Evolutionary conservation across 176 grass and related monocot genomes (phyloP), one percentile per base, ranked within the genome.

Genomic region (Puya raimondii): DNA sequence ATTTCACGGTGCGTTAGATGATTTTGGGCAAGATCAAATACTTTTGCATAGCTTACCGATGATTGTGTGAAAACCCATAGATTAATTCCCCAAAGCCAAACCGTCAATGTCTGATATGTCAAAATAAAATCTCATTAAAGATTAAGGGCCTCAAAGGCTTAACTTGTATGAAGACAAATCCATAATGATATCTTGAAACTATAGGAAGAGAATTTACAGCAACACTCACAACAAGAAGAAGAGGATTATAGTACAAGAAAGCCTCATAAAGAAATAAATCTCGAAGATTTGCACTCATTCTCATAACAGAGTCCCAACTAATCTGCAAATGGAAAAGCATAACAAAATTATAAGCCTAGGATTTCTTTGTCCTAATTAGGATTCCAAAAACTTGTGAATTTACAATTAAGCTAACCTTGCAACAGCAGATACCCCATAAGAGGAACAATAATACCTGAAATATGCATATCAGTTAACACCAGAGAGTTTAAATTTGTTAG

Each of bases 41-140:
- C 80, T 78, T 69, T 89, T 66, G 87, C 72, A 76, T 93, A 99
- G 64, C 80, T 99, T 17, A 93, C 78, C 61, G 89, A 84, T 71
- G 95, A 99, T 70, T 91, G 89, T 0, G 87, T 71, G 68, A 99
- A 99, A 47, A 94, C 89, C 87, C 95, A 99, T 68, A 99, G 71
- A 80, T 94, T 99, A 71, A 99, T 63, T 73, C 95, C 95, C 95
- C 95, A 99, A 11, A 99, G 77, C 95, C 95, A 99, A 84, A 99
- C 88, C 90, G 91, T 91, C 75, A 99, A 76, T 48, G 89, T 91
- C 95, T 99, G 69, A 23, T 84, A 65, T 27, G 69, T 76, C 50
- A 71, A 73, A 74, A 70, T 80, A 50, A 50, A 78, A 69, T 12
- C 48, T 68, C 10, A 68, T 3, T 65, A 68, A 22, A 22, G 9